Conservation (phyloP, 2,329 filamentous ascomycete genomes). For the Phialophora chinensis region DNA sequence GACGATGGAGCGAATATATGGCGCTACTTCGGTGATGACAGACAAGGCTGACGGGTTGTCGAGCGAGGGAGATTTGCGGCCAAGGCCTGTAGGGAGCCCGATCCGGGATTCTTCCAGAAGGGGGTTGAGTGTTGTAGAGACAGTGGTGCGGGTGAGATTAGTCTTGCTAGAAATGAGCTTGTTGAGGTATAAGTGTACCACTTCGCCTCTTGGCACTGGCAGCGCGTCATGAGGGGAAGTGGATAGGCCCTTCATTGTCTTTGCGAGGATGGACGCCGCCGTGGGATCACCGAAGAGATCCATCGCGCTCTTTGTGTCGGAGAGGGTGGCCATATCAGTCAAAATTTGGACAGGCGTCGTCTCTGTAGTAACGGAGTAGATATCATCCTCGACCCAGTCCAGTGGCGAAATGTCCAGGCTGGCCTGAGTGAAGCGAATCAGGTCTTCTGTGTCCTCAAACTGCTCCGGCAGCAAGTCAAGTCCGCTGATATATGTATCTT, state of each 20-base stretch:
- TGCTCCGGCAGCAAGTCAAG: conserved; percentile 68
- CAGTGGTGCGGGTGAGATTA: conserved; percentile 39
- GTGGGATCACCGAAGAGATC: conserved; percentile 27
- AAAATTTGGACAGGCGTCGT: conserved; percentile 66
- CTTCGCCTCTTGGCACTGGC: conserved; percentile 11
- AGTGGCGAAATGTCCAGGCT: conserved; percentile 26
- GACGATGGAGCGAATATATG: conserved; percentile 86
- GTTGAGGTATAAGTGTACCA: conserved; percentile 40
- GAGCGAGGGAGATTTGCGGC: conserved; percentile 68
- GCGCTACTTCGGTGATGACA: conserved; percentile 79
- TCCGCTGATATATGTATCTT: conserved; percentile 74
- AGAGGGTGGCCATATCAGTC: conserved; percentile 52
- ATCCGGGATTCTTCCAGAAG: conserved; percentile 52
- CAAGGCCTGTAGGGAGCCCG: conserved; percentile 42
- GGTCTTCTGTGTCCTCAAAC: conserved; percentile 24
- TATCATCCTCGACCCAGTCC: conserved; percentile 41
- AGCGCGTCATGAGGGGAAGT: neutral
- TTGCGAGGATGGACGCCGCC: conserved; percentile 18
- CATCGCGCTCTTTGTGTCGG: conserved; percentile 31
- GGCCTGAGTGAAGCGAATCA: conserved; percentile 28
- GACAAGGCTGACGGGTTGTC: conserved; percentile 68
- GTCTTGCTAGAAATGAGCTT: conserved; percentile 25
- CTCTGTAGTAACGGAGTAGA: conserved; percentile 63
- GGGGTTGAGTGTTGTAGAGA: conserved; percentile 57
- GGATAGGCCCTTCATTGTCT: conserved; percentile 14